phyloP scores from a whole-genome alignment of 257 asterid genomes.

The Solanum gandarillasii region DNA sequence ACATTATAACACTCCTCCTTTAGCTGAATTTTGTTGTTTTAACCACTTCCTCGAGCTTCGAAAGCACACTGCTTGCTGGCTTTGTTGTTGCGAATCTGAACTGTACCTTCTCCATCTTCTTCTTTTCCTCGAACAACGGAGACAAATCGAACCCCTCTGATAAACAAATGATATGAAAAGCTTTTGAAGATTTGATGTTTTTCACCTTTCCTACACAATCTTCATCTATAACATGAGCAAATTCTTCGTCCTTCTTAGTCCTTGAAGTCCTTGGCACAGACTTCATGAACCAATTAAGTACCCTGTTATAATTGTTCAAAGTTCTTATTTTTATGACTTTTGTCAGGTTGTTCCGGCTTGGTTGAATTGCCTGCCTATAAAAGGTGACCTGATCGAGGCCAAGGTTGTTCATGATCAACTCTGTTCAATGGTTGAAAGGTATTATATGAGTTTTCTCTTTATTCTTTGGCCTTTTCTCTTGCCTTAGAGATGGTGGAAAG shows the following conservation, averaged over 20 bases:
- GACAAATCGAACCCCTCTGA: constrained; percentile 56
- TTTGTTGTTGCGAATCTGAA: constrained; percentile 46
- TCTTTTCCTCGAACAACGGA: constrained; percentile 45
- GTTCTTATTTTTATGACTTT: neutral
- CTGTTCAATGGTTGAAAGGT: constrained; percentile 95
- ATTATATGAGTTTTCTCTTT: neutral
- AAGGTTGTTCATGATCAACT: constrained; percentile 95
- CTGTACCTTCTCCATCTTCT: constrained; percentile 34
- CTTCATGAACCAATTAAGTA: constrained; percentile 47
- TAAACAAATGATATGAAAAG: constrained; percentile 49
- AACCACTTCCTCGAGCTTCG: constrained; percentile 56
- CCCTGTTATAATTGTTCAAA: neutral
- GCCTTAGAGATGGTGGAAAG: neutral
- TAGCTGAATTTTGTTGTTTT: constrained; percentile 42
- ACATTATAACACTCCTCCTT: constrained; percentile 55
- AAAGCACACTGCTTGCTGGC: constrained; percentile 59
- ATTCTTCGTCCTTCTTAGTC: constrained; percentile 18
- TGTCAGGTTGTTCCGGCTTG: constrained; percentile 89
- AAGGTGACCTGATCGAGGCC: constrained; percentile 88
- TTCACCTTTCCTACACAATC: constrained; percentile 16
- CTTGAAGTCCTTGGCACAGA: neutral
- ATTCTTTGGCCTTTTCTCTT: neutral
- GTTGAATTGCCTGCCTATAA: constrained; percentile 90
- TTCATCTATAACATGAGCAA: neutral
- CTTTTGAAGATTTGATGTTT: constrained; percentile 34